Evolutionary conservation across 345 rosid genomes (phyloP).

Genomic region (Populus tremula): DNA sequence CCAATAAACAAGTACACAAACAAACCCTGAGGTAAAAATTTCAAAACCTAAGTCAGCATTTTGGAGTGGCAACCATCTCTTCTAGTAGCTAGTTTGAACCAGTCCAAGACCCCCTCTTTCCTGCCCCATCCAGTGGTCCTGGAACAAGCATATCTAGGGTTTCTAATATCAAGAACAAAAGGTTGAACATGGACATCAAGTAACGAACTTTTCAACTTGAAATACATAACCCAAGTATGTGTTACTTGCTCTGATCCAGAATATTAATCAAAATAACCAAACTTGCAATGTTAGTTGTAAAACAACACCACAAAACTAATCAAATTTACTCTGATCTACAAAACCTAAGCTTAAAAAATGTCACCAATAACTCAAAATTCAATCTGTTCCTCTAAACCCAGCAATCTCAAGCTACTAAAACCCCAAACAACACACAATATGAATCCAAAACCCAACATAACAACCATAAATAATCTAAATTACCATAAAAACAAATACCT

Average conservation of each 20-base stretch:
- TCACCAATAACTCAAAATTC: conserved; percentile 7
- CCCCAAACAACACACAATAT: conserved; percentile 7
- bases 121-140: neutral
- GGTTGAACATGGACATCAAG: neutral
- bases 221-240: neutral
- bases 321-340: conserved; percentile 22
- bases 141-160: neutral
- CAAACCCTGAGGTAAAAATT: neutral
- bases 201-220: neutral
- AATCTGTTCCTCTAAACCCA: conserved; percentile 18
- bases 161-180: neutral
- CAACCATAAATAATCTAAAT: conserved; percentile 14
- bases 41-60: neutral
- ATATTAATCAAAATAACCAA: neutral
- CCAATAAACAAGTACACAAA: neutral
- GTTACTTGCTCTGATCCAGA: neutral
- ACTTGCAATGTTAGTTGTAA: neutral
- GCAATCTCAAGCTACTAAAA: conserved; percentile 17
- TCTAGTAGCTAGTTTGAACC: neutral
- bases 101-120: neutral
- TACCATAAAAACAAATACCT: conserved; percentile 5
- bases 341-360: conserved; percentile 4
- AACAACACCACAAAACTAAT: conserved; percentile 2
- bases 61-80: neutral
- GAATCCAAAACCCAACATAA: neutral